Evolutionary conservation across 495 filamentous ascomycete genomes (phyloP).

Genomic region (Massariosphaeria phaeospora): DNA sequence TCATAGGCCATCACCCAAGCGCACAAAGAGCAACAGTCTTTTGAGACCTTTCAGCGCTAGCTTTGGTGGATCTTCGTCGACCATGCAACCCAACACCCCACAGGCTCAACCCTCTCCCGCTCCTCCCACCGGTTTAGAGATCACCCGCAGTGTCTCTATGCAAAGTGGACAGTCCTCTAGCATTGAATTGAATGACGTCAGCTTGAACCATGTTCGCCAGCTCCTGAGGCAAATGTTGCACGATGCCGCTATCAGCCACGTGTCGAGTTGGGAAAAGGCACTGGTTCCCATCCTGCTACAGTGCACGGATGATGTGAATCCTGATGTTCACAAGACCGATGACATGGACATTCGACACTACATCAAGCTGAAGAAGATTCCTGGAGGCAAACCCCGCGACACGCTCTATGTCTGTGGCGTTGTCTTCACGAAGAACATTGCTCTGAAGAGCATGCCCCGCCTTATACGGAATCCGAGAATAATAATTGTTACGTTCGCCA

Average conservation of each 20-base stretch:
- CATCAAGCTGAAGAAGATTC: constrained; percentile 94
- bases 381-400: constrained; percentile 82
- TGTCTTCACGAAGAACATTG: constrained; percentile 95
- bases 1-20: constrained; percentile 65
- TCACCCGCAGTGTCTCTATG: constrained; percentile 81
- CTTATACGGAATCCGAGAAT: constrained; percentile 80
- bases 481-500: constrained; percentile 87
- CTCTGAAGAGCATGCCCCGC: constrained; percentile 90
- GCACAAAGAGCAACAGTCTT: constrained; percentile 40
- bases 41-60: constrained; percentile 34
- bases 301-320: constrained; percentile 91
- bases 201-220: constrained; percentile 78
- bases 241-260: constrained; percentile 68
- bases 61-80: constrained; percentile 12
- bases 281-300: constrained; percentile 86
- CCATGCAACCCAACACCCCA: not conserved
- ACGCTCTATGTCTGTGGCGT: constrained; percentile 92
- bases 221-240: constrained; percentile 77
- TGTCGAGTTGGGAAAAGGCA: constrained; percentile 79
- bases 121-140: constrained; percentile 37
- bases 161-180: constrained; percentile 66
- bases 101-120: not conserved
- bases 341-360: constrained; percentile 99
- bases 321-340: constrained; percentile 80
- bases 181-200: constrained; percentile 78